These are phyloP conservation scores for Talaromyces wortmannii DNA, from an alignment of 495 filamentous ascomycete genomes.

Conservation along the genomic window DNA sequence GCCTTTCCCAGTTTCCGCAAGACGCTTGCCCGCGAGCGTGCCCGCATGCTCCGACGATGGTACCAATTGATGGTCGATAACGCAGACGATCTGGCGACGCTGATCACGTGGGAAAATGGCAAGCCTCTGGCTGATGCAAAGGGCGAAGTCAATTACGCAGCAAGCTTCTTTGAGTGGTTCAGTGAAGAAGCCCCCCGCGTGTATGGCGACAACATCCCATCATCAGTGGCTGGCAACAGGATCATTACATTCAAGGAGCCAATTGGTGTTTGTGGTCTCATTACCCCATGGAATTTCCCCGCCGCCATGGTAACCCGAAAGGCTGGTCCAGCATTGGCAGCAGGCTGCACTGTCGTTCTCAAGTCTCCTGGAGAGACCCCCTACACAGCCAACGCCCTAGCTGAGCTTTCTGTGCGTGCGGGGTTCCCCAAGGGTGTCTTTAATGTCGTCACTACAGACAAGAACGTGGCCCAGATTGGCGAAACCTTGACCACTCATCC, in stretches of 20 bases:
- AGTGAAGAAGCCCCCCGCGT: conserved; percentile 65
- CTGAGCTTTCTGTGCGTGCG: conserved; percentile 39
- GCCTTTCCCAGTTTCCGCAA: conserved; percentile 73
- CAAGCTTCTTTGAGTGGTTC: conserved; percentile 81
- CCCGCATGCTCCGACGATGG: conserved; percentile 36
- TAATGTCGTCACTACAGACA: conserved; percentile 37
- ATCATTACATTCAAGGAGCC: conserved; percentile 26
- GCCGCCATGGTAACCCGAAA: conserved; percentile 84
- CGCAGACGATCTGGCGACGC: conserved; percentile 59
- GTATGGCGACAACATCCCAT: conserved; percentile 67
- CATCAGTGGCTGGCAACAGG: conserved; percentile 37
- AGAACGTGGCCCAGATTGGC: conserved; percentile 37
- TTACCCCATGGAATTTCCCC: conserved; percentile 70
- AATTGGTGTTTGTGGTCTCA: conserved; percentile 27
- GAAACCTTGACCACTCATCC: conserved; percentile 28
- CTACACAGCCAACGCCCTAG: conserved; percentile 37
- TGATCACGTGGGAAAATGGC: conserved; percentile 66
- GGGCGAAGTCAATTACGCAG: conserved; percentile 67
- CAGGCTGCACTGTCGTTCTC: conserved; percentile 43
- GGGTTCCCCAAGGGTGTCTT: conserved; percentile 43
- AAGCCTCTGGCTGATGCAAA: conserved; percentile 67
- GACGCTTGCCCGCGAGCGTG: conserved; percentile 71
- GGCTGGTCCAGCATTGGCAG: conserved; percentile 52
- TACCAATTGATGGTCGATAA: conserved; percentile 65
- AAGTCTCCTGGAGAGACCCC: conserved; percentile 45